Conservation (phyloP, 371 early-diverging fungal species). For the Mortierella sp. region DNA sequence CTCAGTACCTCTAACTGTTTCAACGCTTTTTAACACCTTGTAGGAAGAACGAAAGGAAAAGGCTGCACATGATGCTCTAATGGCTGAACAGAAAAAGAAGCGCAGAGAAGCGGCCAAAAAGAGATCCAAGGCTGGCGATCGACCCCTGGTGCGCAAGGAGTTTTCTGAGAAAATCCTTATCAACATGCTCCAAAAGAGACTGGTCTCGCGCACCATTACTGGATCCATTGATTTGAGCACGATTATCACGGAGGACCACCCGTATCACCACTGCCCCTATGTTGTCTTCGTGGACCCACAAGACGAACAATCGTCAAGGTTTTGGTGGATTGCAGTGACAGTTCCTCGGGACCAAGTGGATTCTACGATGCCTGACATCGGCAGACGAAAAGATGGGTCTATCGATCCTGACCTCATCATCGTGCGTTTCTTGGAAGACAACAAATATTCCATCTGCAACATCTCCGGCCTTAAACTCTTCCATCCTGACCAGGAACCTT, state of each 20-base stretch:
- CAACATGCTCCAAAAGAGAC: not conserved
- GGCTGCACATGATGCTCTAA: slow-evolving; percentile 8
- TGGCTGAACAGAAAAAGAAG: slow-evolving; percentile 15
- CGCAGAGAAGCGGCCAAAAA: slow-evolving; percentile 5
- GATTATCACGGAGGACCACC: slow-evolving; percentile 18
- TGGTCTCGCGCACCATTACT: not conserved
- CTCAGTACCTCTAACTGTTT: too few species aligned
- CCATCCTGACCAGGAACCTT: slow-evolving; percentile 22
- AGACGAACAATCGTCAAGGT: slow-evolving; percentile 2
- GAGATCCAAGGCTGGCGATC: too few species aligned
- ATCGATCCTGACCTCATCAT: slow-evolving; percentile 16
- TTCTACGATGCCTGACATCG: slow-evolving; percentile 19
- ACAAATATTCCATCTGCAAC: slow-evolving; percentile 25
- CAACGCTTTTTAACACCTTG: too few species aligned
- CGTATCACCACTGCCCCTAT: slow-evolving; percentile 30
- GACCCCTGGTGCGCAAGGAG: too few species aligned
- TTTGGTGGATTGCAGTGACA: slow-evolving; percentile 44
- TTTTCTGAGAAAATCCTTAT: too few species aligned
- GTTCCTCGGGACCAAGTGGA: slow-evolving; percentile 26
- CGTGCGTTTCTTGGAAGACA: slow-evolving; percentile 36
- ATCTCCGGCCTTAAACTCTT: slow-evolving; percentile 29
- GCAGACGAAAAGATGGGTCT: slow-evolving; percentile 1
- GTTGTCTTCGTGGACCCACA: slow-evolving; percentile 42
- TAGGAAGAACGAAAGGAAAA: slow-evolving; percentile 17
- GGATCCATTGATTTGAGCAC: not conserved